A percentile compares a stretch with the other conserved stretches of the same genome.
These are phyloP conservation scores for Allodekkera sacchari DNA, from an alignment of 805 yeast species.

Conservation along the genomic window DNA sequence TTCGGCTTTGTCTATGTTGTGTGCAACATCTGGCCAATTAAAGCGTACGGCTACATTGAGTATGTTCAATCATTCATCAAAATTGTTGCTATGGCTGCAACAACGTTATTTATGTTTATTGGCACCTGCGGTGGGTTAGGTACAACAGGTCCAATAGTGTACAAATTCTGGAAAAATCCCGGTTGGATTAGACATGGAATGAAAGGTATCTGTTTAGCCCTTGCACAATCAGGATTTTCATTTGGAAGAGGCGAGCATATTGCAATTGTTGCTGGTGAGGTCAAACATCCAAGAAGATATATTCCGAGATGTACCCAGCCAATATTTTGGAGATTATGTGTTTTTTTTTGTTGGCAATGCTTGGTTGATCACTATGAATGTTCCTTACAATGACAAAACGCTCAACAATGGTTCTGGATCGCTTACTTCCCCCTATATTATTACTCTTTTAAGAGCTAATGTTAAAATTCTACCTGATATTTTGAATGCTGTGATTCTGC, in stretches of 20 bases:
- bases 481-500: conserved; percentile 50
- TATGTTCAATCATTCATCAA: conserved; percentile 42
- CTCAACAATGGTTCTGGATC: conserved; percentile 37
- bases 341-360: conserved; percentile 40
- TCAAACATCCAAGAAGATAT: conserved; percentile 44
- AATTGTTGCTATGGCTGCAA: conserved; percentile 48
- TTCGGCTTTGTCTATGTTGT: conserved; percentile 38
- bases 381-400: conserved; percentile 44
- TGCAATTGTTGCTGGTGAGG: conserved; percentile 53
- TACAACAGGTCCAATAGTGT: conserved; percentile 40
- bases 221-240: conserved; percentile 51
- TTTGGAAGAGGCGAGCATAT: conserved; percentile 56
- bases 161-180: conserved; percentile 42
- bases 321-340: conserved; percentile 45
- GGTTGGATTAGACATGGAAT: conserved; percentile 48
- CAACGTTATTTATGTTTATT: conserved; percentile 37
- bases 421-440: conserved; percentile 61
- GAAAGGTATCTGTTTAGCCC: conserved; percentile 48
- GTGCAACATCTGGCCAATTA: conserved; percentile 19
- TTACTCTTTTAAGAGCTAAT: conserved; percentile 45
- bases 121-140: conserved; percentile 39
- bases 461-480: conserved; percentile 51
- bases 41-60: conserved; percentile 38
- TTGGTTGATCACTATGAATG: conserved; percentile 50
- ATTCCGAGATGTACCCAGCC: conserved; percentile 51